Base-by-base conservation (phyloP, 371 early-diverging fungal species). In the Coemansia sp. region DNA sequence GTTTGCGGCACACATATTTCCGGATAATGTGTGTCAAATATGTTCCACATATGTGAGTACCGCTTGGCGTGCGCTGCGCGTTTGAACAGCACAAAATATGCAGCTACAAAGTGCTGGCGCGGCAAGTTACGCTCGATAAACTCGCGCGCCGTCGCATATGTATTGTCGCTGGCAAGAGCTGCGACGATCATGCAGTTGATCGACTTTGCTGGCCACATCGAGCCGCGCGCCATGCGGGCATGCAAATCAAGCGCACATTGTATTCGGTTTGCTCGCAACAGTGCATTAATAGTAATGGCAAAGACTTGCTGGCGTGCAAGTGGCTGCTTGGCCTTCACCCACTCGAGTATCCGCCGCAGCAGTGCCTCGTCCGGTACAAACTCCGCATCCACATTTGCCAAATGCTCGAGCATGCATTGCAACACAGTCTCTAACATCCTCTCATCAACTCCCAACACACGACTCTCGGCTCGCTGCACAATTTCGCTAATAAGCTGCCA, bases 101-200 rank as follows among this genome's bases (percentile, higher is more conserved):
- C 64, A 0, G 64, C 61, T 1, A 29, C 24, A 19, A 48, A 61
- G 58, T 75, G 76, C 21, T 72, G 73, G n/a, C 51, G 56, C 0
- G 76, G 76, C 1, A 75, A 51, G 13, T 6, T 17, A 1, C 19
- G 19, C n/a, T 58, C 48, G 17, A 67, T 61, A 48, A 75, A 75
- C 8, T 40, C 12, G 15, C 40, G 11, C 0, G 55, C 57, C 17
- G 7, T 12, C 17, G 26, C 46, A 5, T 32, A 29, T 13, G 56
- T 11, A 24, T 2, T n/a, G 19, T 9, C 13, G 23, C 17, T 8
- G 7, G 67, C 73, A 3, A 75, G 32, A 0, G 72, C 72, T 5
- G 24, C 17, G 13, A 58, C 73, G 5, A 75, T 8, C 76, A 75
- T 75, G 66, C 72, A 71, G 48, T 67, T 71, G 41, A 75, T 36